phyloP scores from a whole-genome alignment of 2,329 filamentous ascomycete genomes.

The Monosporascus sp. region DNA sequence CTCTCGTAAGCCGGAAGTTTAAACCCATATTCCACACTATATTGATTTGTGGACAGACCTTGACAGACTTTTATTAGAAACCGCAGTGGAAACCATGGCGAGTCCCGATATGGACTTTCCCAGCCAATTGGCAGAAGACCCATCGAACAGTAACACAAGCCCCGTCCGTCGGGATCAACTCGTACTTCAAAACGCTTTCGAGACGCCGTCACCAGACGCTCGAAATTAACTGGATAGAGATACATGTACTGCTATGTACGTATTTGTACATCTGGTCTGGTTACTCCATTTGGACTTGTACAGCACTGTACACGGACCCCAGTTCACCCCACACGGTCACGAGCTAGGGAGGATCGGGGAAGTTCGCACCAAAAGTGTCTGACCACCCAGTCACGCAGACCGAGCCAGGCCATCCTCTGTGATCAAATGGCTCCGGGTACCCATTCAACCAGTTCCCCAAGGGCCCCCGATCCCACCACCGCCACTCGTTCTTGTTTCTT shows the following conservation, averaged over 20 bases:
- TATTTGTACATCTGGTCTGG: neutral
- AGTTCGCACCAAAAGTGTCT: neutral
- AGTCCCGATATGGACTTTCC: too few relatives aligned
- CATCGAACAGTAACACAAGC: too few relatives aligned
- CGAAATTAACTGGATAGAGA: too few relatives aligned
- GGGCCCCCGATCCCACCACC: constrained; percentile 1
- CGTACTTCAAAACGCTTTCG: too few relatives aligned
- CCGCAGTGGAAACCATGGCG: too few relatives aligned
- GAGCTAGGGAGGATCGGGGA: neutral
- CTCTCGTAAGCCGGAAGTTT: too few relatives aligned
- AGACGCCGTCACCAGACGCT: too few relatives aligned
- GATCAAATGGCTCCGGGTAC: constrained; percentile 1
- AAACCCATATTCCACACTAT: too few relatives aligned
- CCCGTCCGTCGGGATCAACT: too few relatives aligned
- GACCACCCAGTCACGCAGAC: neutral
- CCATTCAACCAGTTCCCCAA: constrained; percentile 2
- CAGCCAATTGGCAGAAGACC: too few relatives aligned
- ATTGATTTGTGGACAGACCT: too few relatives aligned
- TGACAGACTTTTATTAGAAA: too few relatives aligned
- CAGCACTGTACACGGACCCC: neutral
- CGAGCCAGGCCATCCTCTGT: neutral
- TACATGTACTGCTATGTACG: neutral
- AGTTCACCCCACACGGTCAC: neutral
- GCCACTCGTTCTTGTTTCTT: constrained; percentile 9
- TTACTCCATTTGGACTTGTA: neutral